Conservation (phyloP, 805 yeast genomes). For the Candida wancherniae region DNA sequence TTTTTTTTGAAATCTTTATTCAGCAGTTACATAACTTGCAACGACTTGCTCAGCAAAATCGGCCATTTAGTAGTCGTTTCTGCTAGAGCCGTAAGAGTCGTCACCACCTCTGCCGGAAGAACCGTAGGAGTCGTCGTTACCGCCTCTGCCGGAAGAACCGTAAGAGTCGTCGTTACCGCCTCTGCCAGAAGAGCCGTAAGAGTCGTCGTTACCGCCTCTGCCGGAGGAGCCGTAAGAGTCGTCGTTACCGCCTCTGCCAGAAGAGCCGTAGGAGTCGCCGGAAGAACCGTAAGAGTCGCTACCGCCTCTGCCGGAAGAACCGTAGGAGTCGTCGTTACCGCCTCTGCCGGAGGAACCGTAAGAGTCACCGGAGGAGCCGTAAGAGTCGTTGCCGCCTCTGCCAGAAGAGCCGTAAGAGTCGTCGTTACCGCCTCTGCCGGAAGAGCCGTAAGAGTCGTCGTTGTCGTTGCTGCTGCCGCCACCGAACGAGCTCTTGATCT, state of each 20-base stretch:
- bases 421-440: constrained; percentile 10
- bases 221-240: constrained; percentile 20
- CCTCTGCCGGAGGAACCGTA: constrained; percentile 22
- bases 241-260: constrained; percentile 13
- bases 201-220: constrained; percentile 15
- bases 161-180: constrained; percentile 14
- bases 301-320: constrained; percentile 18
- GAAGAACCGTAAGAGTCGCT: constrained; percentile 19
- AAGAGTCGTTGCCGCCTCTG: constrained; percentile 14
- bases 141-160: constrained; percentile 15
- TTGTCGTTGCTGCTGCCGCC: constrained; percentile 5
- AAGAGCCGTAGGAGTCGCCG: constrained; percentile 18
- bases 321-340: constrained; percentile 16
- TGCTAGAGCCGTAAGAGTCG: constrained; percentile 21
- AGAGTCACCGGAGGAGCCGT: constrained; percentile 23
- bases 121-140: constrained; percentile 19
- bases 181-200: constrained; percentile 11
- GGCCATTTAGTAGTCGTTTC: too few relatives aligned
- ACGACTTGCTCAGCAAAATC: too few relatives aligned
- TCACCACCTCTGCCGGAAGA: constrained; percentile 9
- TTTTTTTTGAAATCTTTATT: too few relatives aligned
- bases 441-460: constrained; percentile 22
- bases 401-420: constrained; percentile 23
- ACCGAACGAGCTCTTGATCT: constrained; percentile 12
- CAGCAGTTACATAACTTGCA: too few relatives aligned